Conservation (phyloP, 345 rosid genomes). For the Psidium guajava region DNA sequence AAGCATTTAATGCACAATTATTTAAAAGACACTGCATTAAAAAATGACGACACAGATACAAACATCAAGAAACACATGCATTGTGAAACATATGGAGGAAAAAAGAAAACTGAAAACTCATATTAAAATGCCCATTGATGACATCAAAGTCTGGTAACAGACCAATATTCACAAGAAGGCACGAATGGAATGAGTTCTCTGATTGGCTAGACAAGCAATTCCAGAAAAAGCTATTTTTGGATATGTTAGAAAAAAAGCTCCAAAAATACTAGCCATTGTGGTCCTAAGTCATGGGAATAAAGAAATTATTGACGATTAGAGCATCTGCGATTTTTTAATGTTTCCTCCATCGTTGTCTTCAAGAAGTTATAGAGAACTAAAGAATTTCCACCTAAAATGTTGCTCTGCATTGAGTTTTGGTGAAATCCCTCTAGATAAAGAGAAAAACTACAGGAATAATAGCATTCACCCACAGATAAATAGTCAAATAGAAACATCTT, state of each 20-base stretch:
- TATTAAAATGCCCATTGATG: background rate
- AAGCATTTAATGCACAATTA: background rate
- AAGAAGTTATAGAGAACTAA: background rate
- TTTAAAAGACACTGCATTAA: background rate
- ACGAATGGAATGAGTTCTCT: background rate
- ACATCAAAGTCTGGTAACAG: background rate
- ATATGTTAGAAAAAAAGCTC: background rate
- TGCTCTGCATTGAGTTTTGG: background rate
- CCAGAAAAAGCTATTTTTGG: background rate
- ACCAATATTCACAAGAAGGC: background rate
- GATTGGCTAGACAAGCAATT: background rate
- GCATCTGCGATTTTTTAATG: background rate
- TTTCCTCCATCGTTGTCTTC: background rate
- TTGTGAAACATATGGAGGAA: background rate
- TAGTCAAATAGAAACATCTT: background rate
- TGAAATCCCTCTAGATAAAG: background rate
- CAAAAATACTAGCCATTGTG: background rate
- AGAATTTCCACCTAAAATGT: background rate
- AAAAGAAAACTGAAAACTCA: background rate
- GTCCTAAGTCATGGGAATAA: background rate
- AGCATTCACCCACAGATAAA: background rate
- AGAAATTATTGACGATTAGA: background rate
- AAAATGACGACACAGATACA: background rate
- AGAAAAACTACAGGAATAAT: background rate
- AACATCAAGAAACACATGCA: background rate